Percentiles rank a stretch among this genome's conserved stretches.
Evolutionary conservation across 257 asterid genomes (phyloP).

Genomic region (Prunella vulgaris): DNA sequence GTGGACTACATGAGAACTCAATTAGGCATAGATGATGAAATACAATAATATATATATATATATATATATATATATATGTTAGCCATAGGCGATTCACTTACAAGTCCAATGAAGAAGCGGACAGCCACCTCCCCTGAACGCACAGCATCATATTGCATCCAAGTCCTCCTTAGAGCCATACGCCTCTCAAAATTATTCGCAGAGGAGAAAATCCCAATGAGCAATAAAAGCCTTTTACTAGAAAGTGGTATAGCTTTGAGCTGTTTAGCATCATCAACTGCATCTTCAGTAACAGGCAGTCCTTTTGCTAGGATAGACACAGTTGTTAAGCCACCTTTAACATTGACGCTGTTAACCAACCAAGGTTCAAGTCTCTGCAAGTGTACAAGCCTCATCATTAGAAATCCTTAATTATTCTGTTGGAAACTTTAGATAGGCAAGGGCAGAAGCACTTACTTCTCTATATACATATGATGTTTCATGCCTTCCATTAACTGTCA

Average conservation of each 20-base stretch:
- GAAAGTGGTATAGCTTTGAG: slow-evolving; percentile 58
- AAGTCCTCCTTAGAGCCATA: slow-evolving; percentile 85
- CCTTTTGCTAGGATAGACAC: slow-evolving; percentile 80
- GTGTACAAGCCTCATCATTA: slow-evolving; percentile 10
- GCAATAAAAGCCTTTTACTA: slow-evolving; percentile 46
- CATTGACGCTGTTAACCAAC: slow-evolving; percentile 65
- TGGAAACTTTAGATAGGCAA: neutral
- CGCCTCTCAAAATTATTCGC: slow-evolving; percentile 93
- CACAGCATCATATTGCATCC: slow-evolving; percentile 92
- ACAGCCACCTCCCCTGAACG: slow-evolving; percentile 78
- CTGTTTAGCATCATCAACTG: slow-evolving; percentile 46
- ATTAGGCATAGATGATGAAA: neutral
- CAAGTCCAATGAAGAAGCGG: slow-evolving; percentile 94
- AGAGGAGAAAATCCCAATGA: slow-evolving; percentile 90
- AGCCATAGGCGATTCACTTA: slow-evolving; percentile 41
- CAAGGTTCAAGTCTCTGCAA: slow-evolving; percentile 93
- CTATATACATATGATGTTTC: slow-evolving; percentile 81
- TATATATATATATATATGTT: too few species aligned
- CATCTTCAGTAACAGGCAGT: slow-evolving; percentile 66
- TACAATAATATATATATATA: too few species aligned
- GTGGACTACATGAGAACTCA: neutral
- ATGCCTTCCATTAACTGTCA: slow-evolving; percentile 94
- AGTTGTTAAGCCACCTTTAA: slow-evolving; percentile 62
- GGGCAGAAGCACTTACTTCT: slow-evolving; percentile 39
- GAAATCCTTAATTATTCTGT: neutral